Base-by-base conservation (phyloP, 805 yeast genomes). In the Candida vartiovaarae region DNA sequence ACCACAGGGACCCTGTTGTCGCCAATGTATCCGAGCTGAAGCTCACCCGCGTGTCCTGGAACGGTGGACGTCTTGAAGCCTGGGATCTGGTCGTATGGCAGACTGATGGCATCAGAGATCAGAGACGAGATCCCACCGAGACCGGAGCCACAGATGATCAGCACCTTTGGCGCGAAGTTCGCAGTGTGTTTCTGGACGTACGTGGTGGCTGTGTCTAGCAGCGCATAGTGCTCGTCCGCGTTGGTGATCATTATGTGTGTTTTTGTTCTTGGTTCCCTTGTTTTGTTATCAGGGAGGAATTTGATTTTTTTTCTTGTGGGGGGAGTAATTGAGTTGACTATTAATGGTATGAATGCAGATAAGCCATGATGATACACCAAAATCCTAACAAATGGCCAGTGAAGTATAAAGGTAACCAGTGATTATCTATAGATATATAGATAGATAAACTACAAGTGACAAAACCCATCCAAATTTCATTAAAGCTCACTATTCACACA, bases 81-180 rank as follows among this genome's bases (percentile, higher is more conserved):
- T 0, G 97, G 97, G 39, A 91, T 85, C 0, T 73, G 70, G 6
- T 61, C 52, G 59, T 88, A 91, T 1, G 81, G 66, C 27, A 91
- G 71, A 39, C 70, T 75, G 23, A 78, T 63, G 4, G 68, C 60
- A 4, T 66, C 59, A 23, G 61, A 59, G 4, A 64, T 35, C 8
- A 66, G 44, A n/a, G 65, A 54, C 2, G 90, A 82, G 40, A 91
- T 81, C 1, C 95, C 95, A 9, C 96, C 95, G 15, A 91, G 70
- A 1, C 99, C 99, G 4, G 96, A 85, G 6, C 99, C 99, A 65
- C 97, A 90, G 42, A 91, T 85, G 50, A 91, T 83, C 45, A 89
- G 75, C 0, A 78, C 80, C 47, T 77, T 67, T 2, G 96, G 95
- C 1, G 28, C 38, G n/a, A 50, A 42, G 6, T 29, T 32, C 2